Base-by-base conservation (phyloP, 75 land plant species). In the Isoetes taiwanensis region DNA sequence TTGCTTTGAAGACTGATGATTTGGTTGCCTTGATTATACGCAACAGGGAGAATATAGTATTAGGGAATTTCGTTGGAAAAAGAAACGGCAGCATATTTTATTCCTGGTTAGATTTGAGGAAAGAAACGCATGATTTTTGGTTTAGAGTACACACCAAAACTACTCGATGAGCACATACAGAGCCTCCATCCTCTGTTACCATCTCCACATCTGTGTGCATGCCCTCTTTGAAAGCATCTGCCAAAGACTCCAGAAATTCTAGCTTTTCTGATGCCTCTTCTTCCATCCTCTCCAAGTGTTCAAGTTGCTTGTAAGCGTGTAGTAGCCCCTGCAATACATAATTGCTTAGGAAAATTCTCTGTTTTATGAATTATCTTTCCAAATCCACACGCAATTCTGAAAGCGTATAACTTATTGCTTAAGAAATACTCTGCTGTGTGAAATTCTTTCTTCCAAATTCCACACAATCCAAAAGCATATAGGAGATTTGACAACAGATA, bases 141-240 rank as follows among this genome's bases (percentile, higher is more conserved):
- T n/a, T n/a, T n/a, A n/a, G n/a, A n/a, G n/a, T n/a, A n/a, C n/a
- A n/a, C n/a, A 83, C 91, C 84, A 86, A 64, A 25, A 86, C 64
- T 21, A 82, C 76, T 43, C 64, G 72, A 30, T 86, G 87, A n/a
- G 81, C 78, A 53, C 75, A 72, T 9, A 83, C 61, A 9, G 83
- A 59, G 21, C 64, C 69, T 1, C 80, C 87, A 64, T 68, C 43
- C 11, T 75, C 69, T 5, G 91, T 67, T 28, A 62, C 54, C 41
- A 86, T 32, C 12, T 69, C 69, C 21, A 86, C 76, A 35, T 86
- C 91, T 8, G 81, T 62, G 58, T 80, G 91, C 32, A 80, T 54
- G 40, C 67, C 76, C 11, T 76, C 77, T 38, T 56, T 61, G 37
- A 84, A 76, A 16, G 77, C 81, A 58, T 42, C 64, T 11, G 43